These are phyloP conservation scores for Globomyces sp. DNA, from an alignment of 371 early-diverging fungal species.

Conservation along the genomic window DNA sequence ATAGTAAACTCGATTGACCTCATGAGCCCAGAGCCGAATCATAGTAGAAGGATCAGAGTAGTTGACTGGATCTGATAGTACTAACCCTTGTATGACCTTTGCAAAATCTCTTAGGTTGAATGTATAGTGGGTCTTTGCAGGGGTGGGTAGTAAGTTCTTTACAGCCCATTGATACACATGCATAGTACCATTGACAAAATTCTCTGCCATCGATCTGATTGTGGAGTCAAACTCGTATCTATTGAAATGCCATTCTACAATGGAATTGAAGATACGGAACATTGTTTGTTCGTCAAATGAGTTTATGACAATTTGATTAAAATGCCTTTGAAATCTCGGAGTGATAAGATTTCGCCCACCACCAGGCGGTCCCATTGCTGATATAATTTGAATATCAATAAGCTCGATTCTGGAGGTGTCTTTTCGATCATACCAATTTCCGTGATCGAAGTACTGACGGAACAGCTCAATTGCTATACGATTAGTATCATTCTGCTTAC, in stretches of 20 bases:
- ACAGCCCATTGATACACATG: conserved; percentile 50
- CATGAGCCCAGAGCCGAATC: conserved; percentile 55
- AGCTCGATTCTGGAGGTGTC: conserved; percentile 53
- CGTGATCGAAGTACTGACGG: conserved; percentile 57
- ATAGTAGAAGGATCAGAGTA: conserved; percentile 33
- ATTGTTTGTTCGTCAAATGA: conserved; percentile 54
- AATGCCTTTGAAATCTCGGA: conserved; percentile 54
- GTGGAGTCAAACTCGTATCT: conserved; percentile 50
- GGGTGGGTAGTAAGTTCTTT: conserved; percentile 53
- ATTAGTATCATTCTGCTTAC: no score
- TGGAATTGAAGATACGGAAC: conserved; percentile 49
- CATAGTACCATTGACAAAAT: conserved; percentile 45
- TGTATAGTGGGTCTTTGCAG: conserved; percentile 62
- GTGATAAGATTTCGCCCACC: conserved; percentile 56
- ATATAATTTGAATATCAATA: conserved; percentile 52
- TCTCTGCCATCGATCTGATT: conserved; percentile 30
- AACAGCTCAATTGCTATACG: conserved; percentile 52
- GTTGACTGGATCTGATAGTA: conserved; percentile 38
- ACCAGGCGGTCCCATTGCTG: conserved; percentile 58
- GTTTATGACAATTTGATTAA: conserved; percentile 59
- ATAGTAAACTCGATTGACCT: conserved; percentile 53
- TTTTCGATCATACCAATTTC: conserved; percentile 62
- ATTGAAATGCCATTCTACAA: conserved; percentile 56
- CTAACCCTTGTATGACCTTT: conserved; percentile 53
- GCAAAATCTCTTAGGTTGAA: conserved; percentile 60